These are phyloP conservation scores for Quercus glauca DNA, from an alignment of 306 rosid genomes.

Conservation along the genomic window DNA sequence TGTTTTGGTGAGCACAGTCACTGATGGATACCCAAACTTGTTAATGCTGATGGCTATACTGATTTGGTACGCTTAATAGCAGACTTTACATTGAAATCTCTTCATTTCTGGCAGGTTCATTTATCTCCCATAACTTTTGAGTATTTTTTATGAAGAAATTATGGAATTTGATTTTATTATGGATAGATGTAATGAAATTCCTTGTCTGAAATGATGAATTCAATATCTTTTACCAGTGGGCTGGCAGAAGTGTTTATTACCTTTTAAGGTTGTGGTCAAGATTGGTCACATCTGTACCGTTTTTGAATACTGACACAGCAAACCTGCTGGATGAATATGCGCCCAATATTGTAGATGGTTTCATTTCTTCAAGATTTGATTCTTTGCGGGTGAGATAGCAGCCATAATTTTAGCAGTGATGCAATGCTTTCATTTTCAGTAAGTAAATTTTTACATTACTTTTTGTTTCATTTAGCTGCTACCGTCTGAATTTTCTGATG, in stretches of 20 bases:
- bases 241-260: constrained; percentile 95
- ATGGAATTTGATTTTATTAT: constrained; percentile 15
- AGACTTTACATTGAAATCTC: constrained; percentile 81
- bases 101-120: constrained; percentile 74
- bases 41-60: constrained; percentile 80
- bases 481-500: constrained; percentile 84
- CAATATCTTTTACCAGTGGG: constrained; percentile 66
- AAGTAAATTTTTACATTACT: too few species aligned
- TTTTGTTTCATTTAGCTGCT: constrained; percentile 24
- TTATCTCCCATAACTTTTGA: constrained; percentile 6
- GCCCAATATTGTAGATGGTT: constrained; percentile 90
- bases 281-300: constrained; percentile 88
- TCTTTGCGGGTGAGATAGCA: constrained; percentile 73
- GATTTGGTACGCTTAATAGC: constrained; percentile 89
- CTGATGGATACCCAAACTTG: constrained; percentile 59
- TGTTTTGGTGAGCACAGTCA: neutral
- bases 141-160: constrained; percentile 10
- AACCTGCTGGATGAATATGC: constrained; percentile 96
- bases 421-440: too few species aligned
- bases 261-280: constrained; percentile 95
- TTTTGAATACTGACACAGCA: constrained; percentile 94
- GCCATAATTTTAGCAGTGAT: neutral
- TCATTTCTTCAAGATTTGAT: constrained; percentile 86
- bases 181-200: constrained; percentile 18
- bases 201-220: too few species aligned